These are phyloP conservation scores for Backusella morwellensis DNA, from an alignment of 192 early-diverging fungal genomes.

Conservation along the genomic window DNA sequence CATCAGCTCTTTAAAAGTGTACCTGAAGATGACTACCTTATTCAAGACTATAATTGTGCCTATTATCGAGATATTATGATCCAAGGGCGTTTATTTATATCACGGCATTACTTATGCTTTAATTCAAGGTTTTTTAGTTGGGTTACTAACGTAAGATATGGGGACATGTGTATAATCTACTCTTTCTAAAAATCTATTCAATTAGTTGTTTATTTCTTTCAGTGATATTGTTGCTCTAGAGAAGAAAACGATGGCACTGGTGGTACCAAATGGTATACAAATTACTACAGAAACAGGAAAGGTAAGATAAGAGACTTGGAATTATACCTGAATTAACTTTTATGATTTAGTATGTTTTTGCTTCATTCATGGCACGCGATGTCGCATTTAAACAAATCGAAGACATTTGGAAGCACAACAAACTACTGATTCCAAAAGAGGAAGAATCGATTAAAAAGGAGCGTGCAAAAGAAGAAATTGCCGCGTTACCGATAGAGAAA, in stretches of 20 bases:
- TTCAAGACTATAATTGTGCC: slow-evolving; percentile 68
- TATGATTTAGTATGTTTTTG: slow-evolving; percentile 61
- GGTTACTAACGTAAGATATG: slow-evolving; percentile 61
- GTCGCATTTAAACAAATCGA: slow-evolving; percentile 65
- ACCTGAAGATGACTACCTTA: not conserved
- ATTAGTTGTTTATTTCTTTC: slow-evolving; percentile 62
- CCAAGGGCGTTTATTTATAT: slow-evolving; percentile 81
- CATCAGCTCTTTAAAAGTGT: slow-evolving; percentile 3
- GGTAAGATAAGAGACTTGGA: not conserved
- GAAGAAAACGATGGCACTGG: slow-evolving; percentile 75
- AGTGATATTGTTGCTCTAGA: slow-evolving; percentile 77
- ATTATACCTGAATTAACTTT: not conserved
- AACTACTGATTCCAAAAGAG: not conserved
- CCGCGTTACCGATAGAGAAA: not conserved
- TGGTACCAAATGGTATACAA: slow-evolving; percentile 85
- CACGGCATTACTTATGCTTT: slow-evolving; percentile 75
- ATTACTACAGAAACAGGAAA: slow-evolving; percentile 66
- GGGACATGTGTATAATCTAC: not conserved
- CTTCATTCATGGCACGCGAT: slow-evolving; percentile 84
- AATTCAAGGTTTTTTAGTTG: slow-evolving; percentile 88
- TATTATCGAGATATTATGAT: slow-evolving; percentile 84
- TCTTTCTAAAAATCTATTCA: not conserved
- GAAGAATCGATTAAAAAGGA: not conserved
- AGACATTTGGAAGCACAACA: slow-evolving; percentile 49
- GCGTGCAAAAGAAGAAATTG: not conserved